Conservation (phyloP, 169 alveolate genomes). For the Plasmodium sp. region DNA sequence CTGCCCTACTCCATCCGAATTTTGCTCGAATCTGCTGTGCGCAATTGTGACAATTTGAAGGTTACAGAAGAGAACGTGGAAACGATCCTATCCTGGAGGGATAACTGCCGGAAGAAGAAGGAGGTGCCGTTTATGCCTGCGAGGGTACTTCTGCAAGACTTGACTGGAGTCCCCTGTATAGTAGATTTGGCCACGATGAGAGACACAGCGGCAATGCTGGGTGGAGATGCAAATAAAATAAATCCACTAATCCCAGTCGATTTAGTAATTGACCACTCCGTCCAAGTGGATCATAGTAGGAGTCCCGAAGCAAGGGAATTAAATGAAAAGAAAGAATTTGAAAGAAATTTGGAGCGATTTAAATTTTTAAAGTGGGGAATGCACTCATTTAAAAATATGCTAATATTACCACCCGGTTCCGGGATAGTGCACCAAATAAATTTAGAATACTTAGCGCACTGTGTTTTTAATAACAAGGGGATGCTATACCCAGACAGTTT, state of each 20-base stretch:
- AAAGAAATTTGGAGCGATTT: conserved; percentile 94
- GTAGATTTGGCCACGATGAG: conserved; percentile 98
- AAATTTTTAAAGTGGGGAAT: conserved; percentile 97
- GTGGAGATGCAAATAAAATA: conserved; percentile 93
- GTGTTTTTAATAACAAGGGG: conserved; percentile 81
- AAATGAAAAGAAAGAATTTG: conserved; percentile 94
- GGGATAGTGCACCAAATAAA: conserved; percentile 97
- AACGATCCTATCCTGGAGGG: conserved; percentile 93
- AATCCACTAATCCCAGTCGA: conserved; percentile 97
- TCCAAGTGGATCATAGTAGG: conserved; percentile 95
- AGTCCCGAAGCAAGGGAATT: conserved; percentile 89
- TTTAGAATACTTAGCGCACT: conserved; percentile 90
- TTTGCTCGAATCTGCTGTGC: conserved; percentile 94
- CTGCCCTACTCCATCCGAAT: conserved; percentile 95
- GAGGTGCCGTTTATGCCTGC: conserved; percentile 98
- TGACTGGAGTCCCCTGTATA: conserved; percentile 97
- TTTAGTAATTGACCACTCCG: conserved; percentile 96
- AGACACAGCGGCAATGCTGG: conserved; percentile 92
- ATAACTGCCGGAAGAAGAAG: conserved; percentile 80
- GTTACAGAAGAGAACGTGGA: conserved; percentile 93
- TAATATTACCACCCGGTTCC: conserved; percentile 97
- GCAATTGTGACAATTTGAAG: conserved; percentile 95
- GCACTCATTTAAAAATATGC: conserved; percentile 93
- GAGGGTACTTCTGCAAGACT: conserved; percentile 95
- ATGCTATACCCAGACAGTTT: conserved; percentile 95